These are phyloP conservation scores for Camillea tinctor DNA, from an alignment of 2,329 filamentous ascomycete genomes.

Conservation along the genomic window DNA sequence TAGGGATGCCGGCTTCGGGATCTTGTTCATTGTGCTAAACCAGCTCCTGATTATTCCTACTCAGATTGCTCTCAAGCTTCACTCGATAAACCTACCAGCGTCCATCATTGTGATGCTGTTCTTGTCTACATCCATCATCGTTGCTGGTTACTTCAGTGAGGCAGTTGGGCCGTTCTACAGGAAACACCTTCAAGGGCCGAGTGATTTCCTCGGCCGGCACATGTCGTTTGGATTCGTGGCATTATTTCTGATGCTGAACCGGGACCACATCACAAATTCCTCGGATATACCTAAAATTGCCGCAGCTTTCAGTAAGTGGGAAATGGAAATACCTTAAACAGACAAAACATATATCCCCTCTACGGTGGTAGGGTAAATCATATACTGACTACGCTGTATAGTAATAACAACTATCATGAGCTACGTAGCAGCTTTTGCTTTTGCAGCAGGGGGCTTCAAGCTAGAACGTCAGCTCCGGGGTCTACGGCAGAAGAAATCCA, in stretches of 20 bases:
- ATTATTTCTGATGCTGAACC: slow-evolving; percentile 32
- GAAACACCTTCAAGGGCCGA: slow-evolving; percentile 28
- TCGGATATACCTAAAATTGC: slow-evolving; percentile 26
- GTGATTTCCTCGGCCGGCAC: slow-evolving; percentile 32
- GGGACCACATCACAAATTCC: slow-evolving; percentile 26
- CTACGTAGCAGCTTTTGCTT: slow-evolving; percentile 23
- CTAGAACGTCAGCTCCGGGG: slow-evolving; percentile 25
- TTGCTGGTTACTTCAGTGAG: slow-evolving; percentile 21
- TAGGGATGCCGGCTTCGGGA: slow-evolving; percentile 25
- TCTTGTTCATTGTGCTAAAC: slow-evolving; percentile 22
- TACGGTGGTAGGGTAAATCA: background rate
- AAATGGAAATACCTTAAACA: background rate
- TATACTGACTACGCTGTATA: slow-evolving; percentile 10
- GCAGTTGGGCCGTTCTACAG: slow-evolving; percentile 22
- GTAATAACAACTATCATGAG: slow-evolving; percentile 27
- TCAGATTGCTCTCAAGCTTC: slow-evolving; percentile 25
- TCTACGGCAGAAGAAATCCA: slow-evolving; percentile 2
- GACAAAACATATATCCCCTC: background rate
- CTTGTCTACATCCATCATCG: slow-evolving; percentile 20
- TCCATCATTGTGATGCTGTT: slow-evolving; percentile 33
- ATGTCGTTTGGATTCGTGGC: slow-evolving; percentile 35
- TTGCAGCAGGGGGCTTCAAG: slow-evolving; percentile 22
- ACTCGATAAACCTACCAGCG: slow-evolving; percentile 30
- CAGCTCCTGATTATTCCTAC: slow-evolving; percentile 29
- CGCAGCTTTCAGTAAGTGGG: slow-evolving; percentile 27